These are phyloP conservation scores for Corrigiola litoralis DNA, from an alignment of 179 eudicot species.

Conservation along the genomic window DNA sequence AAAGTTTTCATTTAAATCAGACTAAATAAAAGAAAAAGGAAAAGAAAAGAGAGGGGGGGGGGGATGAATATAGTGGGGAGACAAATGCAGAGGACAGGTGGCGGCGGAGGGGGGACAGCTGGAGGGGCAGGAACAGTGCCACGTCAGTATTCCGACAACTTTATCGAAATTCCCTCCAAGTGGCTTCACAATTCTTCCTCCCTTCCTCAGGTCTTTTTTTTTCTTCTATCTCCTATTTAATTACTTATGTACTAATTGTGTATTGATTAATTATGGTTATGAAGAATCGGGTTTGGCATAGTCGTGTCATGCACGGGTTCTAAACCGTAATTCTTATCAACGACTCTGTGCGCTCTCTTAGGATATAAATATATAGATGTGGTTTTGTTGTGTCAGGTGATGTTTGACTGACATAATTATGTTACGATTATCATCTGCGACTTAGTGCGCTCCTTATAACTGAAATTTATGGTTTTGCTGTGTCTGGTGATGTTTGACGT, in stretches of 20 bases:
- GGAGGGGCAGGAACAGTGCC: too few relatives aligned
- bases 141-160: conserved; percentile 57
- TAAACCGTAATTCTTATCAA: too few relatives aligned
- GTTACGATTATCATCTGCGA: too few relatives aligned
- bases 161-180: conserved; percentile 55
- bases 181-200: conserved; percentile 80
- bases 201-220: conserved; percentile 44
- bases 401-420: too few relatives aligned
- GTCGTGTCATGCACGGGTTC: neutral
- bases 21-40: too few relatives aligned
- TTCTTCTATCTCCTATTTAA: neutral
- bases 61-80: conserved; percentile 68
- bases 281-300: neutral
- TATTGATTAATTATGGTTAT: neutral
- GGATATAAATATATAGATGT: too few relatives aligned
- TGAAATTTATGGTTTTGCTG: too few relatives aligned
- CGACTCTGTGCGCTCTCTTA: too few relatives aligned
- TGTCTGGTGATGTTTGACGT: too few relatives aligned
- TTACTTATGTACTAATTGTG: neutral
- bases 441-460: too few relatives aligned
- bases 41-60: neutral
- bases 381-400: too few relatives aligned
- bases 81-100: conserved; percentile 60
- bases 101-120: conserved; percentile 6
- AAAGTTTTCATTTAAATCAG: conserved; percentile 19